Base-by-base conservation (phyloP, 2,329 filamentous ascomycete species). In the Nemania serpens region DNA sequence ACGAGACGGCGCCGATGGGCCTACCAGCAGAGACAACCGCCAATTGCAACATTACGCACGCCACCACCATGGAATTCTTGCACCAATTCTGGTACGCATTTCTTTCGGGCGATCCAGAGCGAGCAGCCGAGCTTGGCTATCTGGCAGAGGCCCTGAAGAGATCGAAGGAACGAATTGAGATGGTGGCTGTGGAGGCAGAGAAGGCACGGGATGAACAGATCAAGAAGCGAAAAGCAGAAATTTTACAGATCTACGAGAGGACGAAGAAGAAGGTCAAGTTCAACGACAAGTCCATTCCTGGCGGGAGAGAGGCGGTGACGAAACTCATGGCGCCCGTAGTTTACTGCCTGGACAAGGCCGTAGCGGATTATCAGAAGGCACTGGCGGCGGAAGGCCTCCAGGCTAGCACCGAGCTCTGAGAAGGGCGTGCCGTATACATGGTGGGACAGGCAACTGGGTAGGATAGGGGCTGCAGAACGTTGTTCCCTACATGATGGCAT, bases 51-150 rank as follows among this genome's bases (percentile, higher is more conserved):
- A 75, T 87, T 57, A 97, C 94, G 0, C 93, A 98, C 74, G 93
- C 93, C 55, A 99, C 95, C 0, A 96, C 92, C 0, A 89, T 91
- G 39, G 95, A 99, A 72, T 99, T 98, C 71, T 80, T 99, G n/a
- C 91, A 94, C 69, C 96, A 98, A 75, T 99, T 99, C 79, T 99
- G 94, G 94, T 84, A 86, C 36, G 88, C 93, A 0, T 99, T 96
- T 71, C 82, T 96, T 25, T 97, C 93, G 0, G 94, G 93, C 13
- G 91, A 97, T 71, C 79, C 91, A 1, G 88, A 91, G 61, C 88
- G 91, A 36, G 91, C 91, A 0, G 82, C 83, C 43, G 94, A 99
- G 76, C 82, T 97, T 13, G 87, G 88, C 6, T 92, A 91, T 63
- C 83, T 97, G 48, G 88, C 90, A 7, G 91, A 96, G 73, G 94